Base-by-base conservation (phyloP, 2,329 filamentous ascomycete genomes). In the Fusarium mundagurra region DNA sequence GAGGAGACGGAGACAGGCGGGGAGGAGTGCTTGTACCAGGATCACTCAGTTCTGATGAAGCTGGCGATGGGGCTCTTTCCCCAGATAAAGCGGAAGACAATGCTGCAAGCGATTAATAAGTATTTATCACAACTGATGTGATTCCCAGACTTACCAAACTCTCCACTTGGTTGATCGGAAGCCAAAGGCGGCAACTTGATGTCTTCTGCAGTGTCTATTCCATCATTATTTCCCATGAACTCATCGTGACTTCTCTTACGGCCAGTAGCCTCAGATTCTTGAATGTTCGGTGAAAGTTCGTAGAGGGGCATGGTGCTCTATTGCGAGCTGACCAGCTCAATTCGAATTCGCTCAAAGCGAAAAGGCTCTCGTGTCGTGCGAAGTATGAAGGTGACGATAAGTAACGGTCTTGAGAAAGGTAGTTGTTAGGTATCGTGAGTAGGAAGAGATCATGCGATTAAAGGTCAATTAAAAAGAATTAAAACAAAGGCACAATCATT, bases 241-340 rank as follows among this genome's bases (percentile, higher is more conserved):
- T 87, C 85, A 45, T 86, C 82, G 72, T 87, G 85, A 47, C 81
- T 84, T 67, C 86, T 81, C 78, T 89, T 89, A 59, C 84, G 82
- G 54, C 81, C 80, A 34, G 80, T 80, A 27, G 79, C 74, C 58
- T 87, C 85, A 31, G 83, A 79, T 76, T 87, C 85, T 77, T 85
- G 83, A 36, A 87, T 82, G 69, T 89, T 88, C 18, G 83, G 80
- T 24, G 87, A 86, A 77, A 88, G 82, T 61, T 84, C 81, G 50
- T 84, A 80, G 33, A 89, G 81, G 77, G 88, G 84, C 87, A 88
- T 89, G 71, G 64, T 55, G 60, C 65, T 44, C 34, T 64, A 27
- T 61, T 43, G 24, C 3, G 69, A 63, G 71, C 55, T 55, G 41
- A n/a, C 29, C 34, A 53, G 58, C 64, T 69, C 50, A 16, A 62